These are phyloP conservation scores for Podospora anserina DNA, from an alignment of 495 filamentous ascomycete genomes.

Conservation along the genomic window DNA sequence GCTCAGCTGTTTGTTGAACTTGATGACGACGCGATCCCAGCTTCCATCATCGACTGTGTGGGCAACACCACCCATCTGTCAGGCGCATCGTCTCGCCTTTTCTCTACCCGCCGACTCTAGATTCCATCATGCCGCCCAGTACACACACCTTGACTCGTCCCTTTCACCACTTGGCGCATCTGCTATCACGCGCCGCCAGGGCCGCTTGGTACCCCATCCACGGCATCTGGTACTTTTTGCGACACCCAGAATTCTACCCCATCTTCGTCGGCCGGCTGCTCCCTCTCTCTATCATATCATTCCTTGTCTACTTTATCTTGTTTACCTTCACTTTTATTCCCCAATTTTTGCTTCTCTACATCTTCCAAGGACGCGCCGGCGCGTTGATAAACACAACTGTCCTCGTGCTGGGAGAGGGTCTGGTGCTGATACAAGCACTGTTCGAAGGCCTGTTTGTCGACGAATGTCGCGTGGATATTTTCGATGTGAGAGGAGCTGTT, in stretches of 20 bases:
- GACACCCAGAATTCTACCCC: slow-evolving; percentile 59
- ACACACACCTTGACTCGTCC: neutral
- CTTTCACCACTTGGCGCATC: neutral
- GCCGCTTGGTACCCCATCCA: slow-evolving; percentile 37
- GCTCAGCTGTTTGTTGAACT: too few relatives aligned
- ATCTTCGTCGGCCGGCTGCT: slow-evolving; percentile 68
- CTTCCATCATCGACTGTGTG: too few relatives aligned
- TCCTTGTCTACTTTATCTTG: slow-evolving; percentile 67
- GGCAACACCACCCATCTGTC: neutral
- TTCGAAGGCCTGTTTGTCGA: slow-evolving; percentile 80
- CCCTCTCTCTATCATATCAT: slow-evolving; percentile 67
- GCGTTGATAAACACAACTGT: slow-evolving; percentile 72
- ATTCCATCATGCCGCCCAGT: neutral
- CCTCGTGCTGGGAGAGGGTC: slow-evolving; percentile 77
- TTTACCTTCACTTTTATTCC: slow-evolving; percentile 89
- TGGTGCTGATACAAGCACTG: slow-evolving; percentile 72
- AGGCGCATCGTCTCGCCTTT: neutral
- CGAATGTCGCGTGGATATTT: slow-evolving; percentile 83
- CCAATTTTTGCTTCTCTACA: slow-evolving; percentile 72
- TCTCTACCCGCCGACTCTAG: neutral
- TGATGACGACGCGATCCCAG: too few relatives aligned
- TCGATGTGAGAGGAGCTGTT: slow-evolving; percentile 61
- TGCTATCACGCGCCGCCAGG: slow-evolving; percentile 22
- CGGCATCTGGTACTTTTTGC: slow-evolving; percentile 75
- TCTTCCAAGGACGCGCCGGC: slow-evolving; percentile 76